Evolutionary conservation across 495 filamentous ascomycete species (phyloP), one percentile per base, ranked within the genome.

Genomic region (Penicillium crystallinum): DNA sequence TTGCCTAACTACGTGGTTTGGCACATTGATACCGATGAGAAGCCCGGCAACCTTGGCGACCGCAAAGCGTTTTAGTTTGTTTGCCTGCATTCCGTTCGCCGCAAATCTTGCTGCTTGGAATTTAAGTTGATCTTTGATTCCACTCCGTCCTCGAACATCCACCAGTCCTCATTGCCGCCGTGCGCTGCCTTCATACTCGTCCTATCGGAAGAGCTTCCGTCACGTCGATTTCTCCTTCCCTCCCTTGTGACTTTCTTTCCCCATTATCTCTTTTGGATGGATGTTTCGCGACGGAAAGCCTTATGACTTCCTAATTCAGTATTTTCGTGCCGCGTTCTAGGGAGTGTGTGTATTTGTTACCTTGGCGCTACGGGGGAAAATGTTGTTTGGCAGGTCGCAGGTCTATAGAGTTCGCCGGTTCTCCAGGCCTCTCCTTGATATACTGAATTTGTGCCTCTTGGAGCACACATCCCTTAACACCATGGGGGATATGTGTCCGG

Each of bases 11-110:
- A 98, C 67, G 83, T 98, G 39, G 91, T 98, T 40, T 98, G 93
- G 93, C 93, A 98, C 68, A 90, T 97, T 58, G 93, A 98, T 67
- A 98, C 93, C n/a, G 83, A 95, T 36, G 93, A 97, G 77, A 97
- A 97, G 77, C 81, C 84, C 10, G 93, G 92, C 3, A 97, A 98
- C 43, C 63, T 73, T 17, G 68, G 69, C 48, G 61, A 63, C 37
- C 70, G 73, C 62, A 71, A 72, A 58, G 70, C 73, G 7, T 76
- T 69, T 53, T 76, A 69, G 23, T n/a, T 36, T 11, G 25, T 15
- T 10, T 23, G 17, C 27, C 43, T 27, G 40, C 48, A 49, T 52
- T 46, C 46, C 43, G 35, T 46, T 52, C 52, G 34, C 44, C 38
- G 41, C 3, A 41, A 46, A 51, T 39, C 45, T 54, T 33, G 44